These are phyloP conservation scores for Adenanthera pavonina DNA, from an alignment of 306 rosid genomes.

Conservation along the genomic window DNA sequence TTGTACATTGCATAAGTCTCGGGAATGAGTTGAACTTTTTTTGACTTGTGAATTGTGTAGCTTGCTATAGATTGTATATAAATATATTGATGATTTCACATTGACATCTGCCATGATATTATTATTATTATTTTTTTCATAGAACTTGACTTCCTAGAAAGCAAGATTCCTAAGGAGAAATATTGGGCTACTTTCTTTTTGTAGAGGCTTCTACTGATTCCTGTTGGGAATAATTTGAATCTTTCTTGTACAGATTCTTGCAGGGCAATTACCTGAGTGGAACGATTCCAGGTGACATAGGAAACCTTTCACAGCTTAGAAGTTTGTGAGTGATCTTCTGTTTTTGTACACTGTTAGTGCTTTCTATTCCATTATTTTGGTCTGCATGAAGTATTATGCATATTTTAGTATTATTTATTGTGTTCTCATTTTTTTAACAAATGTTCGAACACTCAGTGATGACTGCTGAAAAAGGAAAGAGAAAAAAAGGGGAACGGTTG, in stretches of 20 bases:
- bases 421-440: slow-evolving; percentile 30
- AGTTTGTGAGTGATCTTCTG: slow-evolving; percentile 65
- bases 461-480: neutral
- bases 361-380: slow-evolving; percentile 29
- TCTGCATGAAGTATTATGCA: slow-evolving; percentile 15
- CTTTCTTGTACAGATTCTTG: slow-evolving; percentile 70
- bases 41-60: neutral
- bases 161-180: slow-evolving; percentile 22
- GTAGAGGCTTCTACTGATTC: slow-evolving; percentile 34
- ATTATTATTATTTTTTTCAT: neutral
- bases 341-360: slow-evolving; percentile 27
- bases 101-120: slow-evolving; percentile 15
- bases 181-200: slow-evolving; percentile 29
- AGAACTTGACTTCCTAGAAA: slow-evolving; percentile 11
- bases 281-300: slow-evolving; percentile 77
- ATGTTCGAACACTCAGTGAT: neutral
- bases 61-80: neutral
- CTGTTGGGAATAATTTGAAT: slow-evolving; percentile 35
- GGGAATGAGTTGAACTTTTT: neutral
- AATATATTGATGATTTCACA: neutral
- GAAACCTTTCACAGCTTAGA: slow-evolving; percentile 77
- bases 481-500: slow-evolving; percentile 15
- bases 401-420: slow-evolving; percentile 21
- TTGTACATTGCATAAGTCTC: neutral
- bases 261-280: slow-evolving; percentile 99